Base-by-base conservation (phyloP, 257 asterid species). In the Anisodus acutangulus region DNA sequence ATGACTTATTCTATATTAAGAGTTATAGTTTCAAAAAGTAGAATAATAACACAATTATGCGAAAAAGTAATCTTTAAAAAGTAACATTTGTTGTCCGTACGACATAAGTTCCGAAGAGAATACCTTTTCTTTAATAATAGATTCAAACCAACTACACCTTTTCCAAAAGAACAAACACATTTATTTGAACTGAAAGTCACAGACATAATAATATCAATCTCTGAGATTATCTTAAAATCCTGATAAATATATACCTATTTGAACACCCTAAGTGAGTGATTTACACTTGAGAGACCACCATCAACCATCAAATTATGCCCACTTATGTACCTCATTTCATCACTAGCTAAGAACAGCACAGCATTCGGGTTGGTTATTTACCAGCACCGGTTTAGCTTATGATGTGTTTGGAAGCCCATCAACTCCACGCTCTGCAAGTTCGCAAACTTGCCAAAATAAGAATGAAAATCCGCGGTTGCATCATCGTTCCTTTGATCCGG, bases 241-340 rank as follows among this genome's bases (percentile, higher is more conserved):
- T 72, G 3, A 72, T 10, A 49, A 19, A 22, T 1, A 35, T 67
- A 84, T 15, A n/a, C 71, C 91, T 90, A 95, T 51, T 88, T 83
- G 68, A 92, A 94, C 2, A 94, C 95, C 63, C 88, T 70, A 11
- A 94, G 87, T 22, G 88, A 63, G 88, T 95, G 98, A 85, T 93
- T 90, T 3, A 91, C 78, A 43, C 88, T 82, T 4, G 96, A 85
- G 86, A 93, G 91, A 6, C 98, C 98, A 31, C 99, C 99, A 84
- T 95, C 99, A 17, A 95, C 94, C 93, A 91, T 85, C 39, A 95
- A 90, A 87, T 95, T 90, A 11, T 62, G 82, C 60, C 99, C 98
- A 67, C 98, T 95, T 19, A 93, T 81, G 35, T 93, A 95, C 89
- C 91, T 92, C 0, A 98, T 89, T 85, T 95, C 99, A 15, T 94